A percentile compares a stretch with the other conserved stretches of the same genome.
These are phyloP conservation scores for Mycena pura DNA, from an alignment of 768 basidiomycete genomes.

Conservation along the genomic window DNA sequence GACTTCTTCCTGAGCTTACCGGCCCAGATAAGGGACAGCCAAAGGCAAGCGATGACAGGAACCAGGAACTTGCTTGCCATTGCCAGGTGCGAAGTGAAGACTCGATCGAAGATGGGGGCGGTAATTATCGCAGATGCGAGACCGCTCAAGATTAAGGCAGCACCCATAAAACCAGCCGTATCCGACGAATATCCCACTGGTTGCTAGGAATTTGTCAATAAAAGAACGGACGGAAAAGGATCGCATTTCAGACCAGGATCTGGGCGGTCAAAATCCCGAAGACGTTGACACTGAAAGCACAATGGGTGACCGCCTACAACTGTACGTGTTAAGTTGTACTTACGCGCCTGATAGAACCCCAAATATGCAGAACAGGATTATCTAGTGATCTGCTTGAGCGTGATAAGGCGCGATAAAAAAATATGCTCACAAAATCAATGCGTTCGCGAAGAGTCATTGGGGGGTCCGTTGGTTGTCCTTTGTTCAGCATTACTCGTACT, in stretches of 20 bases:
- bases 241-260: constrained; percentile 60
- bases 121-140: constrained; percentile 71
- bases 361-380: constrained; percentile 63
- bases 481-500: constrained; percentile 57
- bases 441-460: constrained; percentile 72
- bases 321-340: no score
- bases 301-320: no score
- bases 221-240: neutral
- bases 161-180: constrained; percentile 73
- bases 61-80: constrained; percentile 63
- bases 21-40: constrained; percentile 85
- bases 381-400: neutral
- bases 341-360: constrained; percentile 70
- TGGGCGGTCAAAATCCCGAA: constrained; percentile 73
- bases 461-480: constrained; percentile 46
- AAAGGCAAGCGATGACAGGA: constrained; percentile 65
- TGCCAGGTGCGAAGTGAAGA: constrained; percentile 78
- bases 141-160: constrained; percentile 70
- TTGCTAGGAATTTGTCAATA: constrained; percentile 45
- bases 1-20: constrained; percentile 52
- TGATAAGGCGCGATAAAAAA: neutral
- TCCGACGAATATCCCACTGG: constrained; percentile 76
- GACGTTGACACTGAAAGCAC: constrained; percentile 56
- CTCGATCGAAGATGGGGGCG: constrained; percentile 81
- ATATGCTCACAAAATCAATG: constrained; percentile 58